Evolutionary conservation across 176 grass and related monocot species (phyloP).

Genomic region (Areca catechu): DNA sequence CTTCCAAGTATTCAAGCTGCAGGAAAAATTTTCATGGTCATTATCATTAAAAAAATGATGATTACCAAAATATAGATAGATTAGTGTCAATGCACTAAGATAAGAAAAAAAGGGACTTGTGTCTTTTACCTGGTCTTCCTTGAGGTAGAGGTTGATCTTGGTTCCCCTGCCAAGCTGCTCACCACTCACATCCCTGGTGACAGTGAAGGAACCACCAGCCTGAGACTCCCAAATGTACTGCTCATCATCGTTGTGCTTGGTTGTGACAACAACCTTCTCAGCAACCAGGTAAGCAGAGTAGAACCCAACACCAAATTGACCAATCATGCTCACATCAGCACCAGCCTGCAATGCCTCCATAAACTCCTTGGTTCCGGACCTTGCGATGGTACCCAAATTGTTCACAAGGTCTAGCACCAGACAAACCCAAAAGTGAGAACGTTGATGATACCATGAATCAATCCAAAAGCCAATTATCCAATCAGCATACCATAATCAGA

Average conservation of each 20-base stretch:
- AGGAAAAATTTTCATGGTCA: too few species aligned
- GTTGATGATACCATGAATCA: too few species aligned
- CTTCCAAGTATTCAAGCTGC: conserved; percentile 2
- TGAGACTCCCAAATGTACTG: conserved; percentile 11
- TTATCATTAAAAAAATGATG: too few species aligned
- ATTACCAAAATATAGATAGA: too few species aligned
- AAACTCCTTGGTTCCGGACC: conserved; percentile 13
- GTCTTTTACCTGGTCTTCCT: conserved; percentile 1
- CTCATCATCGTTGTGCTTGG: conserved; percentile 14
- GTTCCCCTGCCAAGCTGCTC: conserved; percentile 12
- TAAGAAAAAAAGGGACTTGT: too few species aligned
- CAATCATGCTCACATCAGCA: conserved; percentile 15
- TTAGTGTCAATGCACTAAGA: too few species aligned
- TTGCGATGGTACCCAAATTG: conserved; percentile 12
- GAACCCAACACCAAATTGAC: conserved; percentile 11
- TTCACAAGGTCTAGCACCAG: conserved; percentile 6
- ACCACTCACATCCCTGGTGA: not conserved
- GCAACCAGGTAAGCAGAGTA: conserved; percentile 9
- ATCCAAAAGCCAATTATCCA: too few species aligned
- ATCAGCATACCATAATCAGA: too few species aligned
- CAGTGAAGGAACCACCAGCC: conserved; percentile 4
- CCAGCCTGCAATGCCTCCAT: conserved; percentile 12
- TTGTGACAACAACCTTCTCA: conserved; percentile 11
- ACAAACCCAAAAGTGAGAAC: too few species aligned
- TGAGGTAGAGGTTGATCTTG: conserved; percentile 16